A percentile compares a stretch with the other conserved stretches of the same genome.
Evolutionary conservation across 164 flowering plant genomes (phyloP).

Genomic region (Chimonanthus praecox): DNA sequence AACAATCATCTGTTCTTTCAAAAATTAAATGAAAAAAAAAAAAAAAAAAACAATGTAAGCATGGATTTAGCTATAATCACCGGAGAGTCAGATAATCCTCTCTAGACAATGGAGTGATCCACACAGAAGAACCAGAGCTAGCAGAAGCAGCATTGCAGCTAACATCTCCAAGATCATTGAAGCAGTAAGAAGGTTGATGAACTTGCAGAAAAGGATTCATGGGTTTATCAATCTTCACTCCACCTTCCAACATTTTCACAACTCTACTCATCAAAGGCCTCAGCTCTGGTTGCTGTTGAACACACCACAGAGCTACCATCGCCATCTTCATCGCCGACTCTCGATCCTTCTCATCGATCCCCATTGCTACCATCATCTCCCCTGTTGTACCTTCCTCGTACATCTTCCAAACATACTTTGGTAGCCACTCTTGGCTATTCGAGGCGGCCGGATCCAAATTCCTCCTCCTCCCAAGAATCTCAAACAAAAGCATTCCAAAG

Average conservation of each 20-base stretch:
- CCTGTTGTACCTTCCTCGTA: conserved; percentile 6
- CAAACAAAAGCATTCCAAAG: conserved; percentile 27
- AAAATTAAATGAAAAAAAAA: too few species aligned
- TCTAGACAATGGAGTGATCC: conserved; percentile 2
- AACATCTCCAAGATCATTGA: too few species aligned
- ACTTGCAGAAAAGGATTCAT: neutral
- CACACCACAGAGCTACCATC: conserved; percentile 10
- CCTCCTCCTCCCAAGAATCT: conserved; percentile 20
- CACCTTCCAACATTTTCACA: conserved; percentile 6
- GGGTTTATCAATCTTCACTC: neutral
- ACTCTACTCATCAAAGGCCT: conserved; percentile 11
- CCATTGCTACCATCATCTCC: conserved; percentile 3
- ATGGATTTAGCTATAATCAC: neutral
- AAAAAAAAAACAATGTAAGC: neutral
- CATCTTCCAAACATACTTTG: conserved; percentile 16
- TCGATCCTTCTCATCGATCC: neutral
- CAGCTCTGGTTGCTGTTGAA: neutral
- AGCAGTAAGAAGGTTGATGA: too few species aligned
- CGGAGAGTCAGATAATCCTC: neutral
- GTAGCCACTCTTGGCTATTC: conserved; percentile 12
- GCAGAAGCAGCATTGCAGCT: neutral
- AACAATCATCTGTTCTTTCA: neutral
- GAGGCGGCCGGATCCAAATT: neutral
- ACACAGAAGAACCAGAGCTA: neutral
- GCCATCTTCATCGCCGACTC: conserved; percentile 3